phyloP scores from a whole-genome alignment of 1,284 basidiomycete genomes.

The Cryptococcus hybrid region DNA sequence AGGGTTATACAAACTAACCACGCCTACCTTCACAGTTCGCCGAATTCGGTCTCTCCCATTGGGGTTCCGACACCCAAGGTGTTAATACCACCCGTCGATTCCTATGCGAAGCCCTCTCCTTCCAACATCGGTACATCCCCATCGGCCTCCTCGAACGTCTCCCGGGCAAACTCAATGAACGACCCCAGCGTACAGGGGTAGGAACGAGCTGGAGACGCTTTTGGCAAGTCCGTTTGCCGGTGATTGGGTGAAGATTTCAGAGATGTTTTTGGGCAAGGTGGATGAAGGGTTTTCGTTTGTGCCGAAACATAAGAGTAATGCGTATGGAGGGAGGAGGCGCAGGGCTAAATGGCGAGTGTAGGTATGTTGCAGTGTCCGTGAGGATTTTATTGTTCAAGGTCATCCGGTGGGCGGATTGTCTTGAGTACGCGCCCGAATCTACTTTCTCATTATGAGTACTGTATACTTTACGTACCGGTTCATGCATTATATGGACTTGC shows the following conservation, averaged over 20 bases:
- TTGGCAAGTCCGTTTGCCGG: conserved; percentile 73
- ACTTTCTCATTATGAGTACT: no score
- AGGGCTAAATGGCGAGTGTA: conserved; percentile 28
- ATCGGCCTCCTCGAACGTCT: conserved; percentile 86
- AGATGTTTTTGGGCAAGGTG: conserved; percentile 83
- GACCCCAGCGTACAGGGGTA: conserved; percentile 82
- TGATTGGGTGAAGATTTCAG: conserved; percentile 95
- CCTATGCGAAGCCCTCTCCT: conserved; percentile 90
- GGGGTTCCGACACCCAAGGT: conserved; percentile 85
- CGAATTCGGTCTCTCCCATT: conserved; percentile 69
- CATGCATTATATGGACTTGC: no score
- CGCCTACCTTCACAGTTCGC: conserved; percentile 60
- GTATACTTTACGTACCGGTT: no score
- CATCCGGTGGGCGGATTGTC: no score
- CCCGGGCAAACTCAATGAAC: conserved; percentile 82
- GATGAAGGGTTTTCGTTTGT: conserved; percentile 66
- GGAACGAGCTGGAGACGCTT: conserved; percentile 85
- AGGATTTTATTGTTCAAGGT: no score
- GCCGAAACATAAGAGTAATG: conserved; percentile 72
- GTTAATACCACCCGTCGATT: conserved; percentile 92
- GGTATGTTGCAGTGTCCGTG: neutral
- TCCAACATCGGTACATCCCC: conserved; percentile 93
- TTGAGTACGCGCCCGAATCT: no score
- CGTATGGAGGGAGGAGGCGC: conserved; percentile 60
- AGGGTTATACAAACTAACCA: conserved; percentile 1